Evolutionary conservation across 2,329 filamentous ascomycete species (phyloP).

Genomic region (Colletotrichum noveboracense): DNA sequence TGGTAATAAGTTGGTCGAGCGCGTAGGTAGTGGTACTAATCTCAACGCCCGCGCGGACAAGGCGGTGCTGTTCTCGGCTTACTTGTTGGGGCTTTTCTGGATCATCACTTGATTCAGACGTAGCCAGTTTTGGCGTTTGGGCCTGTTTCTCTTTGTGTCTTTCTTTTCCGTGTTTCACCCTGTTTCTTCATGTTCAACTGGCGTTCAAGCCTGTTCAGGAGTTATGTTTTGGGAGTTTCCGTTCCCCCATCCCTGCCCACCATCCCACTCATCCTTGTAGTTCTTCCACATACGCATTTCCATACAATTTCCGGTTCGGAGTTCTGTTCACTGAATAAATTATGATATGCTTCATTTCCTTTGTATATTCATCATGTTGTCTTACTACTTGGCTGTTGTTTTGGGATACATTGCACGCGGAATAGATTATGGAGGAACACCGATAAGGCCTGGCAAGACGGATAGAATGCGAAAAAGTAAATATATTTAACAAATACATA

Average conservation of each 20-base stretch:
- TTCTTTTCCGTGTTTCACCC: neutral
- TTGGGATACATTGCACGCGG: neutral
- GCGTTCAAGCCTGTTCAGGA: neutral
- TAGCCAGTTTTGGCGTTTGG: neutral
- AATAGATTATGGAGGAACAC: neutral
- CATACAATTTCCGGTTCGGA: neutral
- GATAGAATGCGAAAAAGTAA: neutral
- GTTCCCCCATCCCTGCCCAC: accelerated
- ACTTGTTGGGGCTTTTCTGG: neutral
- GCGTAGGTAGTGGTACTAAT: constrained; percentile 29
- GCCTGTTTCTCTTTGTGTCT: neutral
- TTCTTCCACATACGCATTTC: neutral
- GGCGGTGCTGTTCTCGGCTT: neutral
- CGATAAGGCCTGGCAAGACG: accelerated
- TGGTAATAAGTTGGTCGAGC: constrained; percentile 56
- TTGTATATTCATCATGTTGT: neutral
- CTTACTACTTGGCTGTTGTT: neutral
- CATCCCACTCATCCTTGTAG: neutral
- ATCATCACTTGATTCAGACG: neutral
- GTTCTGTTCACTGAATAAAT: neutral
- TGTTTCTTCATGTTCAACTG: neutral
- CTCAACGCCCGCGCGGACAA: neutral
- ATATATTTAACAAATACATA: neutral
- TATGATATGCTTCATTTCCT: neutral
- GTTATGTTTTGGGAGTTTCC: neutral